Conservation (phyloP, 495 filamentous ascomycete species). For the Neurospora tetraspora region DNA sequence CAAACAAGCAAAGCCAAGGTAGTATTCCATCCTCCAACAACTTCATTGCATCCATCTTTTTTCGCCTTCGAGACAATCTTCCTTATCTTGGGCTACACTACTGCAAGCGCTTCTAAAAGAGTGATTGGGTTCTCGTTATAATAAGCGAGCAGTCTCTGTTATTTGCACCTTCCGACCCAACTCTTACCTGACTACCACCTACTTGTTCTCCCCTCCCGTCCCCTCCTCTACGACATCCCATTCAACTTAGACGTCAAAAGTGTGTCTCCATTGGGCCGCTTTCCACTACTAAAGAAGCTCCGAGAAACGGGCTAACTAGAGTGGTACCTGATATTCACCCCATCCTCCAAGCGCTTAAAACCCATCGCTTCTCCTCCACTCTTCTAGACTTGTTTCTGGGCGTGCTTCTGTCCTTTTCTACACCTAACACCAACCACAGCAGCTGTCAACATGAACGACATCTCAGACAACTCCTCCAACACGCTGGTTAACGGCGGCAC, state of each 20-base stretch:
- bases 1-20: background rate
- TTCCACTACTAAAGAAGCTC: background rate
- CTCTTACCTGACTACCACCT: background rate
- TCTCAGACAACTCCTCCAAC: constrained; percentile 31
- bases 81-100: background rate
- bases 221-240: background rate
- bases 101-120: background rate
- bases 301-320: background rate
- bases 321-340: background rate
- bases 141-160: background rate
- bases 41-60: background rate
- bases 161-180: background rate
- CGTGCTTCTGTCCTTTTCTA: background rate
- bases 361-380: background rate
- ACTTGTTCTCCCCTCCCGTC: background rate
- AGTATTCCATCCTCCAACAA: background rate
- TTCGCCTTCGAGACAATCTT: background rate
- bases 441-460: constrained; percentile 24
- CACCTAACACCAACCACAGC: background rate
- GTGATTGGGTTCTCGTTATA: background rate
- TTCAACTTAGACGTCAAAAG: background rate
- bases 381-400: background rate
- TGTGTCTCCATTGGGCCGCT: background rate
- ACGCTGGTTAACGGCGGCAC: constrained; percentile 18
- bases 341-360: background rate